These are phyloP conservation scores for Hypoxylon subgilvum DNA, from an alignment of 495 filamentous ascomycete genomes.

Conservation along the genomic window DNA sequence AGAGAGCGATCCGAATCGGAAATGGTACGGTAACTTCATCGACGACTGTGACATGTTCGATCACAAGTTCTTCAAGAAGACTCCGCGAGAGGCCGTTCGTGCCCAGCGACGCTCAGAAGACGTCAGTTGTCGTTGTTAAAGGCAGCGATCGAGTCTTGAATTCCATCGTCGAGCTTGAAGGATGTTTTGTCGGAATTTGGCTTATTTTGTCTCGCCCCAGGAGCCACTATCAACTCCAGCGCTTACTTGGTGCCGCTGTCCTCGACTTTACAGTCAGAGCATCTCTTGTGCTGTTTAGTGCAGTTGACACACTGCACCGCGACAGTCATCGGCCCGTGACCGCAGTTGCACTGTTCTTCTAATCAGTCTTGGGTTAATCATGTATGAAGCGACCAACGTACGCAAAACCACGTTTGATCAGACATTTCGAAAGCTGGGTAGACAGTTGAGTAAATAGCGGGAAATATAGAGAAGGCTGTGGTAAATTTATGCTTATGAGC, in stretches of 20 bases:
- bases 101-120: too few species aligned
- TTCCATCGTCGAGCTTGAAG: too few species aligned
- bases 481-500: neutral
- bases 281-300: neutral
- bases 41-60: conserved; percentile 55
- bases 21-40: conserved; percentile 58
- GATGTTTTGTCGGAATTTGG: neutral
- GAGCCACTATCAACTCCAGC: too few species aligned
- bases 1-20: conserved; percentile 40
- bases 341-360: neutral
- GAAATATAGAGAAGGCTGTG: neutral
- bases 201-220: too few species aligned
- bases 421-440: neutral
- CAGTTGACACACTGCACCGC: neutral
- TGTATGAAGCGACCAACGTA: neutral
- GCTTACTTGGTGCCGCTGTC: neutral
- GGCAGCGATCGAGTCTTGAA: too few species aligned
- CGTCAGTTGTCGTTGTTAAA: too few species aligned
- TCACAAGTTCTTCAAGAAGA: conserved; percentile 54
- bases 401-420: conserved; percentile 3
- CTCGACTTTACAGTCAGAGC: neutral
- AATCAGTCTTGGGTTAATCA: neutral
- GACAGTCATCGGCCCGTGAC: neutral
- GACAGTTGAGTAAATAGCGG: neutral
- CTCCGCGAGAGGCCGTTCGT: conserved; percentile 51